Percentiles rank a stretch among this genome's conserved stretches.
phyloP scores from a whole-genome alignment of 352 stramenopile species.

The Stramenopiles sp. region DNA sequence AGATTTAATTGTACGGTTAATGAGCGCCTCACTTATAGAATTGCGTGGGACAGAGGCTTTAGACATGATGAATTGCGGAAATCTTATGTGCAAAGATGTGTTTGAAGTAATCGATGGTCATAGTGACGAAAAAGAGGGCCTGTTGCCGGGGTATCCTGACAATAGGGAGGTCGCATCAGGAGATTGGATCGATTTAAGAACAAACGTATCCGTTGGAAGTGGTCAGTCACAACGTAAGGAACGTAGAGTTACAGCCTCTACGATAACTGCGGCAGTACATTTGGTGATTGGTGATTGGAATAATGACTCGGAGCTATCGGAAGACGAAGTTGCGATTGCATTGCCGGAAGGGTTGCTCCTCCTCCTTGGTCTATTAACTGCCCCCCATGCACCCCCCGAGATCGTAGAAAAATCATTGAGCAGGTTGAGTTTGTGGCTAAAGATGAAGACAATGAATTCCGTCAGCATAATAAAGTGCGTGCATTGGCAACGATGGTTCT shows the following conservation, averaged over 20 bases:
- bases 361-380: not conserved
- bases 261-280: not conserved
- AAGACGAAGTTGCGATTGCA: not conserved
- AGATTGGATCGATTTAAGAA: too few species aligned
- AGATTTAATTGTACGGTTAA: not conserved
- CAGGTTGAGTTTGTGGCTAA: not conserved
- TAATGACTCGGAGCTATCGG: not conserved
- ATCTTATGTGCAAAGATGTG: not conserved
- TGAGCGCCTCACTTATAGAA: not conserved
- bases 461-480: not conserved
- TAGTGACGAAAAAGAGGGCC: not conserved
- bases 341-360: not conserved
- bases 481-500: conserved; percentile 5
- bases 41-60: not conserved
- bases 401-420: not conserved
- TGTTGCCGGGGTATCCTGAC: not conserved
- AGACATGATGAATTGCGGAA: not conserved
- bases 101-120: not conserved
- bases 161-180: not conserved
- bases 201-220: not conserved
- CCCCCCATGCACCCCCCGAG: not conserved
- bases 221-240: not conserved
- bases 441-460: not conserved
- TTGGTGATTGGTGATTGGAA: not conserved
- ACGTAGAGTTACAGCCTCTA: not conserved